These are phyloP conservation scores for Backusella circina DNA, from an alignment of 192 early-diverging fungal species.

Conservation along the genomic window DNA sequence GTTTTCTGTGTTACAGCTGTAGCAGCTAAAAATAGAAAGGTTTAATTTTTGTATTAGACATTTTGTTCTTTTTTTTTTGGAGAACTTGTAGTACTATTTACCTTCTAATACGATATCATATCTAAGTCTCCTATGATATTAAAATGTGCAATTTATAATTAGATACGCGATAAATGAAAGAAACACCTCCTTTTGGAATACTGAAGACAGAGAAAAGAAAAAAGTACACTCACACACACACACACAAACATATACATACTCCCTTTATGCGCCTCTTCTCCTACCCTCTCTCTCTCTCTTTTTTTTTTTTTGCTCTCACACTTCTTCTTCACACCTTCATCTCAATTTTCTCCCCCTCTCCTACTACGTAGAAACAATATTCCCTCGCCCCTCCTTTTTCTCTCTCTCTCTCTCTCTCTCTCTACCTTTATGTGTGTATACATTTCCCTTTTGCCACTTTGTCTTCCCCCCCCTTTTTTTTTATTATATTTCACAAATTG, in stretches of 20 bases:
- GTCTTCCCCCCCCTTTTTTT: neutral
- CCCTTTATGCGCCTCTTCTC: neutral
- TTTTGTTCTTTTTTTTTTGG: neutral
- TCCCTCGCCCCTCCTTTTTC: neutral
- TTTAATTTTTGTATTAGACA: neutral
- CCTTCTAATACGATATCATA: constrained; percentile 22
- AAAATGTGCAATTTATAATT: neutral
- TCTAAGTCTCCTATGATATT: neutral
- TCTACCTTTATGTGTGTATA: neutral
- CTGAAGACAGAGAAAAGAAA: neutral
- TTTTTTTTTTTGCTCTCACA: neutral
- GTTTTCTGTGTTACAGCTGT: constrained; percentile 28
- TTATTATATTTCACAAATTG: neutral
- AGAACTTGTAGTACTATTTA: neutral
- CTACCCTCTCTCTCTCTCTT: no score
- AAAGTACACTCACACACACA: neutral
- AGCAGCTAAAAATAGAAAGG: constrained; percentile 10
- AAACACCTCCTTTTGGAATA: neutral
- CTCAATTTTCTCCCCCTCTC: neutral
- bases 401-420: neutral
- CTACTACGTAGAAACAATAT: neutral
- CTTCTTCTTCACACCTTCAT: neutral
- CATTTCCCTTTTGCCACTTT: neutral
- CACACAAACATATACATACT: neutral
- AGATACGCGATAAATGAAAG: neutral